Conservation (phyloP, 495 filamentous ascomycete species). For the Xylaria venustula region DNA sequence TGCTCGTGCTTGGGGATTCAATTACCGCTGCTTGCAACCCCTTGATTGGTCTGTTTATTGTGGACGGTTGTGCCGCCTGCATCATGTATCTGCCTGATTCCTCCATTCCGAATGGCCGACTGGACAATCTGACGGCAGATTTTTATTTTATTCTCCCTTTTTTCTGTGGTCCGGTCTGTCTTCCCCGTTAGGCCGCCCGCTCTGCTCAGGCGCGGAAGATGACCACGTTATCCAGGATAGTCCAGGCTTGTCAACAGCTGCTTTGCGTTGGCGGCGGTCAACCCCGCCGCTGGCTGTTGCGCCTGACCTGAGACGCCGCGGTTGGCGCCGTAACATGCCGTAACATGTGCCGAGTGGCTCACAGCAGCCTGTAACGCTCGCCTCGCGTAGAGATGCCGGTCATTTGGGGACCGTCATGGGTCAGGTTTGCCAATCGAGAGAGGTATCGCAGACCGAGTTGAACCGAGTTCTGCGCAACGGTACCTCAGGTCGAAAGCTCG, state of each 20-base stretch:
- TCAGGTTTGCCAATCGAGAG: neutral
- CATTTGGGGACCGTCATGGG: neutral
- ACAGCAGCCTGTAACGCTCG: neutral
- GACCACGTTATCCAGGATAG: neutral
- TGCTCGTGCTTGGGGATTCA: neutral
- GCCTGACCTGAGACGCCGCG: neutral
- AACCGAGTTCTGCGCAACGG: conserved; percentile 5
- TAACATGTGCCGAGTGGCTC: neutral
- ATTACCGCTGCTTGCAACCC: neutral
- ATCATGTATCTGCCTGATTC: conserved; percentile 4
- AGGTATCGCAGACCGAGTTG: conserved; percentile 6
- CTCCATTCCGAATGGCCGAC: neutral
- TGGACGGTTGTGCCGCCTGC: conserved; percentile 7
- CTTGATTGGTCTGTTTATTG: conserved; percentile 7
- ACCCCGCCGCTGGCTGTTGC: neutral
- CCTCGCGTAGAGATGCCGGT: neutral
- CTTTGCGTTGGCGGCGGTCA: neutral
- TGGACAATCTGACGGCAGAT: neutral
- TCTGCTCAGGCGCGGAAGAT: conserved; percentile 1
- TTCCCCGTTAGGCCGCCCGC: neutral
- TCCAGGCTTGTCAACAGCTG: neutral
- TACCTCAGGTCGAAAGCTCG: neutral
- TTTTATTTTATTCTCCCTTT: too few species aligned
- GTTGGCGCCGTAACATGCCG: neutral
- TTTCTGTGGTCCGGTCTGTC: too few species aligned